Base-by-base conservation (phyloP, 208 protist species). In the Wallacemonas sp. region DNA sequence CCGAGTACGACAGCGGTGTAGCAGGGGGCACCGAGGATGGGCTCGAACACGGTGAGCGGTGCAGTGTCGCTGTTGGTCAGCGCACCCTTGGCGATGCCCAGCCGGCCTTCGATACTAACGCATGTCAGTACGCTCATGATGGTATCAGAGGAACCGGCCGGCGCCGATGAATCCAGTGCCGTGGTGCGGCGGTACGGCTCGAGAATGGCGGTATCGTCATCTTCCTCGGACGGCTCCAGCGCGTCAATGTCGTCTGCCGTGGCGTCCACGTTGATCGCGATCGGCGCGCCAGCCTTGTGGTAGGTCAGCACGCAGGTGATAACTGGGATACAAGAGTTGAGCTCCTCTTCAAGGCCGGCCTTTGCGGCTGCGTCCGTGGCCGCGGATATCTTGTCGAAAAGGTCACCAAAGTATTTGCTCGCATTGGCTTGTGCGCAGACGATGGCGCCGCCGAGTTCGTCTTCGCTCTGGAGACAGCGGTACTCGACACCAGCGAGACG, bases 271-370 rank as follows among this genome's bases (percentile, higher is more conserved):
- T 58, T 67, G 39, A 39, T 55, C 21, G 61, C 54, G 47, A 74
- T 65, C 2, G 65, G 46, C n/a, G 61, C 54, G 16, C 70, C 73
- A 16, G 48, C 43, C 65, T 76, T 83, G 43, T 52, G 61, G 56
- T 76, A 65, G 21, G 52, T 76, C 60, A 74, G 58, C 21, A 78
- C 65, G 33, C 69, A 76, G n/a, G 74, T 78, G 38, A 71, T 48
- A 19, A 85, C 70, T 24, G 69, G 60, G 12, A 78, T 55, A 23
- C 80, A 52, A n/a, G 68, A 76, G 0, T 16, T 58, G 2, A 41
- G 29, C 30, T 76, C 76, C n/a, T 48, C 52, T 17, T 49, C 52
- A 3, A 68, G 21, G 1, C 11, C 29, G 8, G 52, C 26, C n/a
- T 58, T 58, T 41, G 34, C 58, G 23, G 55, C 61, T 34, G 70